Evolutionary conservation across 108 stramenopile species (phyloP), one percentile per base, ranked within the genome.

Genomic region (Cyclotella sp.): DNA sequence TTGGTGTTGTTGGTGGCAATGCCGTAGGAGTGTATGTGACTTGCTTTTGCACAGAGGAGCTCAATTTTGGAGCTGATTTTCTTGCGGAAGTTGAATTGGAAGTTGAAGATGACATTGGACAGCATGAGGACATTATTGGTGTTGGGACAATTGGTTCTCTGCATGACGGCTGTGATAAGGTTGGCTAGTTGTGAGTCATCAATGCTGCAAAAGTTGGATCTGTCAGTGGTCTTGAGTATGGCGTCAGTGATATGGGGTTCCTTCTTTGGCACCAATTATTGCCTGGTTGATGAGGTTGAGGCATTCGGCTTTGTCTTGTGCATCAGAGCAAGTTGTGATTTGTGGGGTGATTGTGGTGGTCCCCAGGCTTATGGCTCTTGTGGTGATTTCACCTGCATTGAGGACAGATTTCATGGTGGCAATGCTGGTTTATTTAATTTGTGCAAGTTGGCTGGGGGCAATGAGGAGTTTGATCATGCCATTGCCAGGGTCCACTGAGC

Each of bases 211-310:
- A 6, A 63, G 39, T 63, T 34, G 34, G 21, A 13, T 2, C 62
- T 34, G 11, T 63, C 34, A 34, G 62, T 34, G 3, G 62, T 63
- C 7, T 41, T 39, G n/a, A 63, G 62, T 9, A 63, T 34, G 62
- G 62, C 12, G 21, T 63, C 62, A 7, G 62, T 41, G 62, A 63
- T 41, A 9, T 41, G 8, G 21, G 16, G 62, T 34, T 2, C 62
- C 62, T 15, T 63, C 62, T 41, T 63, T 63, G 39, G 62, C 62
- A 3, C 62, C 62, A 12, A 63, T 63, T 3, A 63, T 34, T 0
- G 34, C 34, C 6, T 34, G 2, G 34, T 34, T 34, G 34, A 34
- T 34, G 34, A 34, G 34, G 34, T 2, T 34, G 2, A 34, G 34
- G 34, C 34, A 6, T 2, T 34, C 34, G 34, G 6, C 34, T 6